Evolutionary conservation across 1,284 basidiomycete genomes (phyloP).

Genomic region (Cryptococcus sp.): DNA sequence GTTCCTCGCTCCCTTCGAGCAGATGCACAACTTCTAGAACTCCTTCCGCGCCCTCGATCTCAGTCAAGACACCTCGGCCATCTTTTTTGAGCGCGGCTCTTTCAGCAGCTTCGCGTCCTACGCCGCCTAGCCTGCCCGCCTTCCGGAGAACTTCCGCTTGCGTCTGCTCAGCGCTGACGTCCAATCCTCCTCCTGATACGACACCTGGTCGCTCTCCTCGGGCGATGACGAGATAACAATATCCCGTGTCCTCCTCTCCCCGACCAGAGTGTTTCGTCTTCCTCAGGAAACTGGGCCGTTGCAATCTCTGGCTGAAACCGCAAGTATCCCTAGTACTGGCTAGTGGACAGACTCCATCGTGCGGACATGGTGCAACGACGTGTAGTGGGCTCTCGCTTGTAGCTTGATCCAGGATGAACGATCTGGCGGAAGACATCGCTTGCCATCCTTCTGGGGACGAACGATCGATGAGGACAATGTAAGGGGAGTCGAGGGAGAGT

Average conservation of each 20-base stretch:
- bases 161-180: not conserved
- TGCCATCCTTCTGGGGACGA: conserved; percentile 76
- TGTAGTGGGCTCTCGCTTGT: conserved; percentile 30
- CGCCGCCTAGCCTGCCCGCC: conserved; percentile 35
- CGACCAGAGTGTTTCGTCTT: conserved; percentile 79
- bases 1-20: conserved; percentile 3
- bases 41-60: conserved; percentile 42
- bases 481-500: conserved; percentile 25
- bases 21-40: conserved; percentile 18
- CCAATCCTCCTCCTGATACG: not conserved
- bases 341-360: conserved; percentile 81
- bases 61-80: conserved; percentile 30
- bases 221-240: conserved; percentile 87
- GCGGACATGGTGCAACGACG: conserved; percentile 71
- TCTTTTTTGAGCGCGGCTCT: conserved; percentile 25
- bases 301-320: conserved; percentile 81
- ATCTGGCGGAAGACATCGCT: conserved; percentile 77
- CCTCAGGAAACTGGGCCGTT: conserved; percentile 80
- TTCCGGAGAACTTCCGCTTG: not conserved
- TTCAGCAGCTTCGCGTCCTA: conserved; percentile 39
- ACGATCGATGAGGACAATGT: conserved; percentile 82
- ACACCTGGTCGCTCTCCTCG: conserved; percentile 66
- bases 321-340: conserved; percentile 63
- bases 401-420: conserved; percentile 63
- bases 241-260: conserved; percentile 82